Evolutionary conservation across 805 yeast species (phyloP).

Genomic region (Metschnikowia cerradonensis): DNA sequence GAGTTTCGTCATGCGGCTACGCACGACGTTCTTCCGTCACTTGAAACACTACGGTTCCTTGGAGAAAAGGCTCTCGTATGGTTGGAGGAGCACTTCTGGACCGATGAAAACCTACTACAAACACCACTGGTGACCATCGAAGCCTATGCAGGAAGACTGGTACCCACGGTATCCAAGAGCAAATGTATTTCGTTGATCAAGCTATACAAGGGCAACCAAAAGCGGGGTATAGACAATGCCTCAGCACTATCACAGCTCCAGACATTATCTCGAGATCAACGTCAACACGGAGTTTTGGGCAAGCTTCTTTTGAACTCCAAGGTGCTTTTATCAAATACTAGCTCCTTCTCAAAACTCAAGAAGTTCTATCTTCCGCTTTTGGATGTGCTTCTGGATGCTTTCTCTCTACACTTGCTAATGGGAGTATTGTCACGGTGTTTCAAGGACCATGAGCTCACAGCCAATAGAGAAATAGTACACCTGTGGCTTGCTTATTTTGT

Average conservation of each 20-base stretch:
- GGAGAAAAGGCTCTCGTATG: slow-evolving; percentile 63
- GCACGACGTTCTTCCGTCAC: slow-evolving; percentile 76
- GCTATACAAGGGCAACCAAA: background rate
- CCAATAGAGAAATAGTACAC: background rate
- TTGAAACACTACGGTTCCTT: slow-evolving; percentile 62
- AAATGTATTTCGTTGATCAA: slow-evolving; percentile 1
- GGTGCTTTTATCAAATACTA: slow-evolving; percentile 1
- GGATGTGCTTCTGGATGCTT: background rate
- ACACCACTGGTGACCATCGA: slow-evolving; percentile 1
- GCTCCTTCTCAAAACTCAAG: background rate
- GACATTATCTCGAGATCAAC: background rate
- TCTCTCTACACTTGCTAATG: background rate
- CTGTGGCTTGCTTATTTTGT: background rate
- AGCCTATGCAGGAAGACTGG: background rate
- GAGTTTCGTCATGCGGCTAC: slow-evolving; percentile 89
- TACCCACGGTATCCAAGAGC: background rate
- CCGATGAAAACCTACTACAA: slow-evolving; percentile 4
- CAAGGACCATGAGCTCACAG: background rate
- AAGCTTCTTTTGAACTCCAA: slow-evolving; percentile 3
- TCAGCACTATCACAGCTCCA: background rate
- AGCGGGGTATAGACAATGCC: slow-evolving; percentile 2
- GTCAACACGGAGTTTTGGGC: background rate
- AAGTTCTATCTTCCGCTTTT: slow-evolving; percentile 3
- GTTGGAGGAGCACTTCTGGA: slow-evolving; percentile 77
- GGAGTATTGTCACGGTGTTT: background rate